Percentiles rank a stretch among this genome's conserved stretches.
These are phyloP conservation scores for Vanilla planifolia DNA, from an alignment of 106 monocot species.

Conservation along the genomic window DNA sequence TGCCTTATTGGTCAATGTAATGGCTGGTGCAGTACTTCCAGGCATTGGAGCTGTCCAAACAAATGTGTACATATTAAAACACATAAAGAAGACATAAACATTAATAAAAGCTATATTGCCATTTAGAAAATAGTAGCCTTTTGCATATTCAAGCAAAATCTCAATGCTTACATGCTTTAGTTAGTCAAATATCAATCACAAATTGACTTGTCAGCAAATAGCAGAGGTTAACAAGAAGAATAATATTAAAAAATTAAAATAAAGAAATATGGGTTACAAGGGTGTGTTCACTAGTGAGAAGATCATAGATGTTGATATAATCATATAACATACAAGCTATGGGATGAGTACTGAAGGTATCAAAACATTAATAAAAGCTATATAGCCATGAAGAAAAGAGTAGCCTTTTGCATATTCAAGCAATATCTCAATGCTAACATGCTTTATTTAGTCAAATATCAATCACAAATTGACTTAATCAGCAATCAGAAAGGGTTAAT, in stretches of 20 bases:
- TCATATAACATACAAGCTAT: too few species aligned
- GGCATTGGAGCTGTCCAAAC: constrained; percentile 18
- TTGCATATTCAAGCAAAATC: neutral
- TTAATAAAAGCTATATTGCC: neutral
- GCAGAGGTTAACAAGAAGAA: too few species aligned
- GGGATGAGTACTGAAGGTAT: too few species aligned
- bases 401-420: neutral
- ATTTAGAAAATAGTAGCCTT: neutral
- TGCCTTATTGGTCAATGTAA: constrained; percentile 72
- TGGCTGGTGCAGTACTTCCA: constrained; percentile 61
- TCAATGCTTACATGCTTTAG: neutral
- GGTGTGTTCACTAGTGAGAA: too few species aligned
- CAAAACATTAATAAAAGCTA: neutral
- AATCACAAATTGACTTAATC: neutral
- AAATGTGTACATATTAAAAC: neutral
- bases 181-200: neutral
- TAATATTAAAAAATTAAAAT: too few species aligned
- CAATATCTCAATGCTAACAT: neutral
- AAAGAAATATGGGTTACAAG: too few species aligned
- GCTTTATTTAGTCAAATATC: neutral
- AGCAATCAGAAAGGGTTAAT: too few species aligned
- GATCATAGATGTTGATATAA: too few species aligned
- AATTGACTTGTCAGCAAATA: neutral
- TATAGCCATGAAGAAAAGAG: neutral
- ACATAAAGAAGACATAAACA: neutral